These are phyloP conservation scores for Annona cherimola DNA, from an alignment of 164 flowering plant species.

Conservation along the genomic window DNA sequence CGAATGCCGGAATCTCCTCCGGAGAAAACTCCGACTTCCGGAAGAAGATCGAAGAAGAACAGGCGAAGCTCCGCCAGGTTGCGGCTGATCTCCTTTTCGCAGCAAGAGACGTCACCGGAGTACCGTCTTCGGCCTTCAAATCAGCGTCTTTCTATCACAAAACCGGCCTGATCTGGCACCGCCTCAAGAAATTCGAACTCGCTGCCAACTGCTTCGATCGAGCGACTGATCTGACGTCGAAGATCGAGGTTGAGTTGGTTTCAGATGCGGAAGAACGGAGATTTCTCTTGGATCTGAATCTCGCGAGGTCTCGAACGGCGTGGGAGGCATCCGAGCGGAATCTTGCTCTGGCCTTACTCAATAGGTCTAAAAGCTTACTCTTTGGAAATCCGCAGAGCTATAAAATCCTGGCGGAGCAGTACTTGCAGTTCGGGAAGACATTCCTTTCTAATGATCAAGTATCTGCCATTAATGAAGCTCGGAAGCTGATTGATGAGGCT, in stretches of 20 bases:
- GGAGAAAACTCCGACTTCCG: background rate
- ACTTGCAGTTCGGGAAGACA: conserved; percentile 58
- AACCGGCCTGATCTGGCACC: conserved; percentile 76
- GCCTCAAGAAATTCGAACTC: conserved; percentile 46
- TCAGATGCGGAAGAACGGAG: conserved; percentile 43
- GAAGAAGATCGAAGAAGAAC: conserved; percentile 22
- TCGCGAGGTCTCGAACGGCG: conserved; percentile 42
- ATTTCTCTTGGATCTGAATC: conserved; percentile 39
- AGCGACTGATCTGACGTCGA: conserved; percentile 61
- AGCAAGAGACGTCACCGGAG: conserved; percentile 51
- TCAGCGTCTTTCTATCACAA: conserved; percentile 70
- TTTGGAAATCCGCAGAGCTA: conserved; percentile 52
- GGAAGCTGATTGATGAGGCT: conserved; percentile 81
- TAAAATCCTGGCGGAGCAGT: conserved; percentile 56
- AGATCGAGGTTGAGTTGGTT: conserved; percentile 24
- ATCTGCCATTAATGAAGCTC: conserved; percentile 36
- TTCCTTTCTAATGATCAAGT: conserved; percentile 31
- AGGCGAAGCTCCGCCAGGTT: conserved; percentile 69
- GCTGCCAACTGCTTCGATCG: conserved; percentile 74
- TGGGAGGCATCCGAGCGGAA: conserved; percentile 72
- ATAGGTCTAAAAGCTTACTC: conserved; percentile 52
- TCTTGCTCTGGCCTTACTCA: conserved; percentile 55
- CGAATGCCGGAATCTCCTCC: conserved; percentile 38
- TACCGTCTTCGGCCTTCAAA: conserved; percentile 70
- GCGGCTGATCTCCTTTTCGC: conserved; percentile 63